A percentile compares a stretch with the other conserved stretches of the same genome.
phyloP scores from a whole-genome alignment of 2,329 filamentous ascomycete genomes.

The Aspergillus intermedius region DNA sequence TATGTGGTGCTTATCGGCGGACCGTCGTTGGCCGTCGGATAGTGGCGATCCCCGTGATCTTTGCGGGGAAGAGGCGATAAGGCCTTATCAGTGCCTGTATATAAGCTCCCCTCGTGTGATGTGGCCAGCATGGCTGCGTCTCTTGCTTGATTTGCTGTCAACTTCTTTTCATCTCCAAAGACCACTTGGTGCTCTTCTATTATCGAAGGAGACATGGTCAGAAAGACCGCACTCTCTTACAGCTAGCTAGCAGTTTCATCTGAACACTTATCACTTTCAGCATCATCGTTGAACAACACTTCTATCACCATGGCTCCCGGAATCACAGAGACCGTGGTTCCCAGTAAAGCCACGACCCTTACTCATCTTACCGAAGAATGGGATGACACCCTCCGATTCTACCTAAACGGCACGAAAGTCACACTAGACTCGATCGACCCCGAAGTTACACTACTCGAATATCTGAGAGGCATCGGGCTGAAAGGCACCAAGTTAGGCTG shows the following conservation, averaged over 20 bases:
- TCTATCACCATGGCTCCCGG: constrained; percentile 51
- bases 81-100: constrained; percentile 7
- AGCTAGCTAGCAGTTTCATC: no score
- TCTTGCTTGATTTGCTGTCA: not conserved
- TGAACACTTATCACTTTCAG: no score
- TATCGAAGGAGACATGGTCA: no score
- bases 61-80: constrained; percentile 14
- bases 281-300: not conserved
- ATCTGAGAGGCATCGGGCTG: constrained; percentile 80
- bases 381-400: constrained; percentile 85
- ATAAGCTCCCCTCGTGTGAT: no score
- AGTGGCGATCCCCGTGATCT: constrained; percentile 34
- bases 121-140: not conserved
- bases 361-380: constrained; percentile 65
- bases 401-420: constrained; percentile 87
- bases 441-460: constrained; percentile 86
- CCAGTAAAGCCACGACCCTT: constrained; percentile 43
- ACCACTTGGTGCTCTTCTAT: constrained; percentile 2
- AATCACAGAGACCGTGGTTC: constrained; percentile 41
- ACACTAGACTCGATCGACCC: constrained; percentile 81
- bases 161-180: not conserved
- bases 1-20: not conserved
- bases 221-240: no score
- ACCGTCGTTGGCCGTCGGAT: constrained; percentile 18
- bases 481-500: constrained; percentile 92